Evolutionary conservation across 768 basidiomycete species (phyloP), one percentile per base, ranked within the genome.

Genomic region (Hortiboletus flavorubellus): DNA sequence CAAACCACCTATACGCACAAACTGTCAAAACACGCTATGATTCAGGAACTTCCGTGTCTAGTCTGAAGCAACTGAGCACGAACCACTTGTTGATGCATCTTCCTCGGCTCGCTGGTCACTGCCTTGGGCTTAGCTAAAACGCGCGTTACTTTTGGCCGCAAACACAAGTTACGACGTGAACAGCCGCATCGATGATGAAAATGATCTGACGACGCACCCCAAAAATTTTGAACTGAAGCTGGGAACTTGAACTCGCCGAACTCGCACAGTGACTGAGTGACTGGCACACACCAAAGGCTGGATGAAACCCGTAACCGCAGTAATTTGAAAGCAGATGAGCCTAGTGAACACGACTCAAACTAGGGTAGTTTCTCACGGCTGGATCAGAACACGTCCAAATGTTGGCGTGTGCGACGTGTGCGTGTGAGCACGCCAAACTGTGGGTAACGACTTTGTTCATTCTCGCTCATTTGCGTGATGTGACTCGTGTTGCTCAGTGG

Each of bases 1-100:
- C 46, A 71, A 46, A n/a, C 56, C 59, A n/a, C 62, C 69, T 56
- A 69, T 56, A 15, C 65, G 64, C n/a, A 59, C 44, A 23, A 63
- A 33, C 69, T 71, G 54, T 40, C 6, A 21, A 50, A 8, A 41
- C 21, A 15, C 40, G 35, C 3, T 10, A n/a, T 8, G 30, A 21
- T 21, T 16, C 43, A 21, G 8, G 35, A 45, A 23, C 3, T 16
- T 18, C 10, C 45, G 11, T 29, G 15, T 42, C 3, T 29, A 11
- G 52, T 43, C 7, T 10, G 21, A 54, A 43, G 39, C 10, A 5
- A 38, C 2, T 35, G 33, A 12, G 41, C 21, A 59, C 66, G 45
- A 38, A 68, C 65, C 58, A 55, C 41, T 39, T 65, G 48, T 23
- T 31, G 51, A 30, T 67, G 38, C 65, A 65, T 65, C 11, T 8